Conservation (phyloP, 257 asterid genomes). For the Forsythia viridissima region DNA sequence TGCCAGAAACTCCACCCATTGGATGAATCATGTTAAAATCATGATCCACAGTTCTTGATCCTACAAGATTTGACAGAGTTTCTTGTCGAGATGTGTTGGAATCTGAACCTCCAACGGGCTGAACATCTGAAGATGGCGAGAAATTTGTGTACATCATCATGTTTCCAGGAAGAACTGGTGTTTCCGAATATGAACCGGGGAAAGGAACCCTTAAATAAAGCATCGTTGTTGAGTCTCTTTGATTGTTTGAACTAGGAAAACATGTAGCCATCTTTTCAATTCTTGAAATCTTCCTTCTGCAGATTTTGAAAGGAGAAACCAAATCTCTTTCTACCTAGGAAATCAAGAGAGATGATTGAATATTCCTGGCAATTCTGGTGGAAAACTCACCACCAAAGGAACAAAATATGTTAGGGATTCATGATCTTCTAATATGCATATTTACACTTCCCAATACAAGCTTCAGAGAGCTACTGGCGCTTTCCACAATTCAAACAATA, state of each 20-base stretch:
- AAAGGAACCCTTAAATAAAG: conserved; percentile 56
- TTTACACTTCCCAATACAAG: not conserved
- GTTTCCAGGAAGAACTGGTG: conserved; percentile 44
- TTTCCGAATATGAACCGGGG: conserved; percentile 52
- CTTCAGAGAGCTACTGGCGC: not conserved
- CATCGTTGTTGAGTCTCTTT: conserved; percentile 52
- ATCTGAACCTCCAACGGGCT: conserved; percentile 22
- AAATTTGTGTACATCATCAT: conserved; percentile 60
- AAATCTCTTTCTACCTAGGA: conserved; percentile 17
- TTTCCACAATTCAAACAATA: not conserved
- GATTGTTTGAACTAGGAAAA: conserved; percentile 55
- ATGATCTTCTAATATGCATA: not conserved
- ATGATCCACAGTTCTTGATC: conserved; percentile 37
- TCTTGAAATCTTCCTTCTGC: not conserved
- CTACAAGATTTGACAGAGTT: conserved; percentile 49
- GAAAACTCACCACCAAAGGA: not conserved
- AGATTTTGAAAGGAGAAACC: not conserved
- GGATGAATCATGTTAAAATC: conserved; percentile 47
- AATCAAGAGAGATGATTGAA: conserved; percentile 17
- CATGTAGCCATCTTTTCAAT: conserved; percentile 52
- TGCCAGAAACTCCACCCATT: conserved; percentile 30
- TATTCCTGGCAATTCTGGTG: conserved; percentile 17
- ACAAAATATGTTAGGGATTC: not conserved
- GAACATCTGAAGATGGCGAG: conserved; percentile 50
- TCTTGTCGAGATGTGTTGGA: conserved; percentile 48